These are phyloP conservation scores for Corymbia citriodora DNA, from an alignment of 441 rosid species.

Conservation along the genomic window DNA sequence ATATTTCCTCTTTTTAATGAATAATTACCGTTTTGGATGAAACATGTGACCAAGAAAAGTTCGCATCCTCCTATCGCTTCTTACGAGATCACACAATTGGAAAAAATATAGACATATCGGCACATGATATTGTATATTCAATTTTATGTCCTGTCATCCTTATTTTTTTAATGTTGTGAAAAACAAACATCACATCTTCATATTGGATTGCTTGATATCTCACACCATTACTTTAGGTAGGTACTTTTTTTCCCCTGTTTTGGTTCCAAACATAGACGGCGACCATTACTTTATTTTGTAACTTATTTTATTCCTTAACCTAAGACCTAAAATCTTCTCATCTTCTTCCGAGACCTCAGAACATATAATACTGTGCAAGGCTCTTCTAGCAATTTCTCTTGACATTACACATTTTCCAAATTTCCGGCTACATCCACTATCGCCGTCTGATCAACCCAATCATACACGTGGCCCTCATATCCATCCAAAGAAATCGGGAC, in stretches of 20 bases:
- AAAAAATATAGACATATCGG: neutral
- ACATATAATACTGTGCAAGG: neutral
- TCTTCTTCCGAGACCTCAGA: neutral
- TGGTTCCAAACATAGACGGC: neutral
- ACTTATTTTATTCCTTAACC: neutral
- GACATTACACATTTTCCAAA: constrained; percentile 1
- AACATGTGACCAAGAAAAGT: neutral
- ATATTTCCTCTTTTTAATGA: neutral
- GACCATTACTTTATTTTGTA: neutral
- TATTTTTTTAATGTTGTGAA: neutral
- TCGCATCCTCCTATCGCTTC: neutral
- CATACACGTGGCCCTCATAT: constrained; percentile 14
- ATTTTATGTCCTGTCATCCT: neutral
- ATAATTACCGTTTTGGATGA: neutral
- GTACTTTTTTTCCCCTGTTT: neutral
- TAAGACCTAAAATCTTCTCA: neutral
- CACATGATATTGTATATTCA: neutral
- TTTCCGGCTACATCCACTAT: constrained; percentile 5
- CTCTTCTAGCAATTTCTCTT: constrained; percentile 15
- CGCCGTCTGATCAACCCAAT: constrained; percentile 15
- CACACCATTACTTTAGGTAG: neutral
- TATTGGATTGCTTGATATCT: neutral
- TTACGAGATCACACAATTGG: neutral
- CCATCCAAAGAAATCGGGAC: neutral
- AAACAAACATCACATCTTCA: neutral